Base-by-base conservation (phyloP, 2,329 filamentous ascomycete genomes). In the Diaporthe sp. region DNA sequence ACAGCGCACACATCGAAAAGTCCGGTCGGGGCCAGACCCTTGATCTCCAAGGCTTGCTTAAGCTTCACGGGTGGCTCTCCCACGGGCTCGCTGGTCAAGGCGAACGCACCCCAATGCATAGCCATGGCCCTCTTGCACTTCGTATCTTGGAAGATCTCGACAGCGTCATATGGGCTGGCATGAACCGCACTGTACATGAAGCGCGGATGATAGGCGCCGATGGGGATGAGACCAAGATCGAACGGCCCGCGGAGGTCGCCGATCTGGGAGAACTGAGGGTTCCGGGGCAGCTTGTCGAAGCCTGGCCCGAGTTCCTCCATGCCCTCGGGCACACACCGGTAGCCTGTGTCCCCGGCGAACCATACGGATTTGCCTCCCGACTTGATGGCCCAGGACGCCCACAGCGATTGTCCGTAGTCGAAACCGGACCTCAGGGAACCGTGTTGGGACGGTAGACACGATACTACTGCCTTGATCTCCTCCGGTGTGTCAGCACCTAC, bases 211-310 rank as follows among this genome's bases (percentile, higher is more conserved):
- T 94, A 94, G 2, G 92, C 93, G 46, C 93, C 93, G 77, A 94
- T 94, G 2, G 93, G 93, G 72, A 94, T 94, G 61, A 94, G 82
- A 0, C 92, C 93, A 7, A 94, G 86, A 80, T 94, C 92, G 79
- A 94, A 94, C 0, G 92, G 92, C 0, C 93, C 93, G 17, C 91
- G 86, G 60, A 90, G 87, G 10, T 89, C 83, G 71, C 93, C 93
- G 68, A 94, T 91, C 79, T 94, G 87, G 73, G 89, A 88, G 82
- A 94, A 94, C 2, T 91, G 92, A 13, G 92, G 92, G 79, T 92
- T 94, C 34, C 85, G 82, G 3, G 93, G 92, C 10, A 85, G 82
- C 39, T 68, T 3, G 2, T 65, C 51, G n/a, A 68, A 68, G 25
- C 61, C 72, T 19, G 61, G 58, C 3, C 72, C 72, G 2, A 68